Evolutionary conservation across 345 rosid genomes (phyloP).

Genomic region (Dipteronia dyeriana): DNA sequence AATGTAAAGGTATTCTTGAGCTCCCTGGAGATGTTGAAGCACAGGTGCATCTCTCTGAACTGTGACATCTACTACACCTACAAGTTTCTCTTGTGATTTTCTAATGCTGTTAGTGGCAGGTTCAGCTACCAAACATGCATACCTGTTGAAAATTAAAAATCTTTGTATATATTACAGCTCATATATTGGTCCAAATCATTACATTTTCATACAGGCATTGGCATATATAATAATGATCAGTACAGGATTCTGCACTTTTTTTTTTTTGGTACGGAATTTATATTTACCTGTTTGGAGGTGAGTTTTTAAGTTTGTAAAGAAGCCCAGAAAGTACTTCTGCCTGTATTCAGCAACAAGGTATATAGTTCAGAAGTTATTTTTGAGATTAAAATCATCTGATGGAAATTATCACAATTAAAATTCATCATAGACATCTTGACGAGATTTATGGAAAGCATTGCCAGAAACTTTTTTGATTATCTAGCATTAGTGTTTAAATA

Average conservation of each 20-base stretch:
- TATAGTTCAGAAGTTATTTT: too few relatives aligned
- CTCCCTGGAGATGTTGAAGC: slow-evolving; percentile 51
- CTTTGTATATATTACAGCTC: too few relatives aligned
- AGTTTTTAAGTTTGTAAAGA: slow-evolving; percentile 73
- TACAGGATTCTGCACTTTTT: too few relatives aligned
- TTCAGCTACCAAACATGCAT: slow-evolving; percentile 84
- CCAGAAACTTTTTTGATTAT: too few relatives aligned
- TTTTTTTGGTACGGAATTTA: too few relatives aligned
- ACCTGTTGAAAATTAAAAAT: slow-evolving; percentile 36
- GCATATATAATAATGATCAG: too few relatives aligned
- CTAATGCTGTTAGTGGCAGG: slow-evolving; percentile 35
- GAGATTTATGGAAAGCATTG: too few relatives aligned
- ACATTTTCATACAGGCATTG: too few relatives aligned
- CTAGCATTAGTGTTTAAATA: too few relatives aligned
- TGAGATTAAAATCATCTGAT: background rate
- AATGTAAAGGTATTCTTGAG: slow-evolving; percentile 73
- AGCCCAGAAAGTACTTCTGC: slow-evolving; percentile 87
- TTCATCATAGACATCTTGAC: too few relatives aligned
- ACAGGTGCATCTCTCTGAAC: slow-evolving; percentile 56
- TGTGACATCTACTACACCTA: slow-evolving; percentile 81
- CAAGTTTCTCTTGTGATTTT: slow-evolving; percentile 35
- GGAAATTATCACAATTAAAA: background rate
- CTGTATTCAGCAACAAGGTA: slow-evolving; percentile 31
- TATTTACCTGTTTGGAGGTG: slow-evolving; percentile 67
- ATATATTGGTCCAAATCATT: too few relatives aligned